Evolutionary conservation across 2,329 filamentous ascomycete genomes (phyloP), one percentile per base, ranked within the genome.

Genomic region (Colletotrichum tropicicola): DNA sequence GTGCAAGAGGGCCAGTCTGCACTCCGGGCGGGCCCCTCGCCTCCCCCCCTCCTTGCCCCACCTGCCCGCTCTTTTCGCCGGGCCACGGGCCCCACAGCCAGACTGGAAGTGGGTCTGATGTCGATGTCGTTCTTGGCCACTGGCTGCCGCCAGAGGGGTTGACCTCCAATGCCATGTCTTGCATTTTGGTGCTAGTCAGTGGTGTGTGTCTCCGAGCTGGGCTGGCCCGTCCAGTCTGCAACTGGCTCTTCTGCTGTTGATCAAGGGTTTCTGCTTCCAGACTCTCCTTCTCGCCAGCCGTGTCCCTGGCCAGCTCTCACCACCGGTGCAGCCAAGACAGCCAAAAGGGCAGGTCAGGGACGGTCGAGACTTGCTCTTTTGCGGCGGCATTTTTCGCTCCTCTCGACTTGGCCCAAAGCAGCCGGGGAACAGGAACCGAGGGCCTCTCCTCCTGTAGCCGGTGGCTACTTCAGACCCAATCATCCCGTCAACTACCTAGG

Each of bases 51-150:
- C 44, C 44, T 9, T n/a, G 9, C 59, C 44, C 57, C 57, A 55
- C 57, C 57, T 53, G 23, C 57, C 61, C 57, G 49, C 49, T 65
- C 56, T 61, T 61, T 55, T 52, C 37, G 35, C 49, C 57, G 57
- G 48, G 35, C 48, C 57, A 61, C 41, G 43, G 44, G 57, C 61
- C 61, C 57, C 61, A 44, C 61, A 64, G 28, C 23, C n/a, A n/a
- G 47, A 27, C 41, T 64, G 60, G 59, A 23, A 56, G 27, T 32
- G 13, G 13, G 12, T 35, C 9, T 19, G n/a, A 21, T 19, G n/a
- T 17, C 28, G 19, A 27, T 35, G 19, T 55, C 43, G 10, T 30
- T 43, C 54, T 45, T 61, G 48, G 44, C 41, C 53, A 56, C 53
- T 37, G 35, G 54, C 39, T 37, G 43, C 35, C n/a, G 27, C 41